phyloP scores from a whole-genome alignment of 73 alveolate species.

The Blepharisma japonicum region DNA sequence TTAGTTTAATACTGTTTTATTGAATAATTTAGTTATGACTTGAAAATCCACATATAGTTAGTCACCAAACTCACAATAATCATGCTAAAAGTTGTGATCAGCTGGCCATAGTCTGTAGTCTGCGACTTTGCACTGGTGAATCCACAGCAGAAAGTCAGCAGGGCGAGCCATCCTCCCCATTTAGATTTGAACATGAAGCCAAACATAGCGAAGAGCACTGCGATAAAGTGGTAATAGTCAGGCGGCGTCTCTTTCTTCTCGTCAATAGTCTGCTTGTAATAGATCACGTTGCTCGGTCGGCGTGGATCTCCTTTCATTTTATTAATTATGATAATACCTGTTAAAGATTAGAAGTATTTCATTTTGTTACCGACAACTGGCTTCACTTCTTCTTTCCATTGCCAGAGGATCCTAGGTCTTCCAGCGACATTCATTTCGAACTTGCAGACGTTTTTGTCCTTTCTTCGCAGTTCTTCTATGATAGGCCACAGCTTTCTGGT shows the following conservation, averaged over 20 bases:
- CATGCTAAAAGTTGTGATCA: slow-evolving; percentile 16
- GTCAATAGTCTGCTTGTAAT: not conserved
- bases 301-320: slow-evolving; percentile 26
- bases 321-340: too few species aligned
- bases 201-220: slow-evolving; percentile 25
- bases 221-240: not conserved
- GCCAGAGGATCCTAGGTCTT: slow-evolving; percentile 12
- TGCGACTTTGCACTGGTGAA: not conserved
- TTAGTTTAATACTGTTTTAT: not conserved
- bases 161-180: slow-evolving; percentile 22
- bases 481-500: not conserved
- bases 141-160: slow-evolving; percentile 12
- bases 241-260: not conserved
- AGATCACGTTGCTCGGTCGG: not conserved
- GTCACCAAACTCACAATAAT: slow-evolving; percentile 6
- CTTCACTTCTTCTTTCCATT: not conserved
- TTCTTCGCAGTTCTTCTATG: not conserved
- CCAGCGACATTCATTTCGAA: slow-evolving; percentile 8
- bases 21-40: not conserved
- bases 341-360: too few species aligned
- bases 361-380: too few species aligned
- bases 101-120: not conserved
- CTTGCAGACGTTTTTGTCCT: slow-evolving; percentile 26
- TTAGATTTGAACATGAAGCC: slow-evolving; percentile 15
- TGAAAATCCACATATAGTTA: not conserved